Conservation (phyloP, 2,329 filamentous ascomycete species). For the Penicillium verrucosum region DNA sequence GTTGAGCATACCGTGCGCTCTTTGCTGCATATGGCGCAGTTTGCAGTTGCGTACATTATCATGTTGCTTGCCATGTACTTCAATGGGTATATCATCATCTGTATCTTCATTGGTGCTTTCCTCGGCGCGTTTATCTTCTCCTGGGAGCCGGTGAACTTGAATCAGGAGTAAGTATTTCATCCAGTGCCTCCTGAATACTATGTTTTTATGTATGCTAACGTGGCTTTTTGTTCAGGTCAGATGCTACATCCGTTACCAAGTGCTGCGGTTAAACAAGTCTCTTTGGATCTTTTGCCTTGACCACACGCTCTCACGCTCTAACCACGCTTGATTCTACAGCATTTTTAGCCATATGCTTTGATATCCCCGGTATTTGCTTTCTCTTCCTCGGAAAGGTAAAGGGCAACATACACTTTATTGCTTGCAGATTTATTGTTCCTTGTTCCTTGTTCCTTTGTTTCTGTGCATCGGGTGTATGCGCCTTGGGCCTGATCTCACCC, state of each 20-base stretch:
- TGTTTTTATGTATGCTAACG: not conserved
- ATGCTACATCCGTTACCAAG: not conserved
- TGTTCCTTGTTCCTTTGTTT: not conserved
- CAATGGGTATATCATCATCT: conserved; percentile 74
- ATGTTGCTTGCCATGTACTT: conserved; percentile 68
- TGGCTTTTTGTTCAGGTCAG: not conserved
- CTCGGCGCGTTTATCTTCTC: conserved; percentile 70
- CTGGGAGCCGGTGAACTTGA: conserved; percentile 54
- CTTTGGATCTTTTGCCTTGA: not conserved
- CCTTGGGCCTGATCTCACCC: not conserved
- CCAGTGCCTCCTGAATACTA: too few species aligned
- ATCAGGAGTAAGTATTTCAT: not conserved
- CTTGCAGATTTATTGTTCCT: not conserved
- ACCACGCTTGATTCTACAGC: not conserved
- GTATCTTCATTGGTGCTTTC: conserved; percentile 73
- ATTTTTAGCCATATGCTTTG: not conserved
- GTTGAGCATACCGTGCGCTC: conserved; percentile 66
- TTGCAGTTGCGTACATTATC: conserved; percentile 72
- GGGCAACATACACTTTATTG: not conserved
- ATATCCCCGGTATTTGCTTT: not conserved
- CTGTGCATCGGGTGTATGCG: not conserved
- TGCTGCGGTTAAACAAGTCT: not conserved
- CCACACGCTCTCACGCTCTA: not conserved
- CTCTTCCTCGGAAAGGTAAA: not conserved
- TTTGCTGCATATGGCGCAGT: conserved; percentile 65